Evolutionary conservation across 495 filamentous ascomycete genomes (phyloP).

Genomic region (Neurospora africana): DNA sequence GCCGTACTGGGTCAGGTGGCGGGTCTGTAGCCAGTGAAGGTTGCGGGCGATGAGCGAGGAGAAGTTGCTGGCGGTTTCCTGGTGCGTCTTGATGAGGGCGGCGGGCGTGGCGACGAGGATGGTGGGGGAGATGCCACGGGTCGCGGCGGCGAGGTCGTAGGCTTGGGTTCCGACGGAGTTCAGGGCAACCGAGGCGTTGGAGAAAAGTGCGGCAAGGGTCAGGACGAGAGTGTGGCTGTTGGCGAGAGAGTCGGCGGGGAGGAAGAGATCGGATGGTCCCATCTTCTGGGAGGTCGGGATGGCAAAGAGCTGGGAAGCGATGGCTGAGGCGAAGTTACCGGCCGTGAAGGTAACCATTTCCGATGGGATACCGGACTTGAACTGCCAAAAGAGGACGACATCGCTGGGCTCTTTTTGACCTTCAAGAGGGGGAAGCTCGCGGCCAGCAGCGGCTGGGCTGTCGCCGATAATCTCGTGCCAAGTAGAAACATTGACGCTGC

Average conservation of each 20-base stretch:
- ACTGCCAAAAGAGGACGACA: slow-evolving; percentile 52
- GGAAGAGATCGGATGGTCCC: slow-evolving; percentile 63
- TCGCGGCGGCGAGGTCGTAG: slow-evolving; percentile 60
- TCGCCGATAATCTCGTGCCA: slow-evolving; percentile 81
- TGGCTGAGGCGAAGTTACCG: slow-evolving; percentile 68
- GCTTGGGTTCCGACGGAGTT: slow-evolving; percentile 70
- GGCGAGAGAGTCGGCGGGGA: slow-evolving; percentile 77
- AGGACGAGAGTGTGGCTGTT: slow-evolving; percentile 68
- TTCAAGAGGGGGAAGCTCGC: slow-evolving; percentile 33
- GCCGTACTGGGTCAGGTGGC: slow-evolving; percentile 55
- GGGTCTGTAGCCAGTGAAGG: slow-evolving; percentile 56
- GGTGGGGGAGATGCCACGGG: slow-evolving; percentile 65
- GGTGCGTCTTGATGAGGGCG: slow-evolving; percentile 58
- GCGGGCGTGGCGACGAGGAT: slow-evolving; percentile 70
- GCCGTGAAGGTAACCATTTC: slow-evolving; percentile 70
- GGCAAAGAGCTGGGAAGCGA: slow-evolving; percentile 63
- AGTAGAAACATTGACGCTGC: slow-evolving; percentile 63
- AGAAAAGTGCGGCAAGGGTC: slow-evolving; percentile 72
- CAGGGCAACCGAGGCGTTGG: slow-evolving; percentile 75
- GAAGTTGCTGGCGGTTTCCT: slow-evolving; percentile 35
- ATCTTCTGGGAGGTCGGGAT: slow-evolving; percentile 67
- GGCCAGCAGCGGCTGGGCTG: slow-evolving; percentile 33
- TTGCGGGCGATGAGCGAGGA: slow-evolving; percentile 31
- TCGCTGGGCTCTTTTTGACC: slow-evolving; percentile 41
- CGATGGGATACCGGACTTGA: slow-evolving; percentile 37